Base-by-base conservation (phyloP, 2,329 filamentous ascomycete species). In the Pezicula neosporulosa region DNA sequence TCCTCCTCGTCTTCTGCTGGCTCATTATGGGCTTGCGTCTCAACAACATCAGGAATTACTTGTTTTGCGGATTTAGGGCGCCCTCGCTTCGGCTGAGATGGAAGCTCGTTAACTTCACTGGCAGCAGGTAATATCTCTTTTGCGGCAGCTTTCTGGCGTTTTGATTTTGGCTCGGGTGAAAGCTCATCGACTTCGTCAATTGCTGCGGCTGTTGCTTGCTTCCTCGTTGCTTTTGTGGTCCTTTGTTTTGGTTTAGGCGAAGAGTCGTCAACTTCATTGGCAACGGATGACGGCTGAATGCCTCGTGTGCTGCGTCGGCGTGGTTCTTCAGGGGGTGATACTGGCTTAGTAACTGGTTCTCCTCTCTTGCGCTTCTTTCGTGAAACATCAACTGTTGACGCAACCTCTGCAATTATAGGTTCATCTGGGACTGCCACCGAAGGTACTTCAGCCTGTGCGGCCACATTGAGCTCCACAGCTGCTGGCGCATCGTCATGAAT, bases 21-120 rank as follows among this genome's bases (percentile, higher is more conserved):
- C 4, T 64, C 58, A 9, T 66, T 60, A 37, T 69, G 66, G 27
- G 72, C 71, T 3, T 72, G 64, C n/a, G 42, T 8, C 16, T 78
- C 73, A 4, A 61, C 52, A 3, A 64, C 71, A 37, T 67, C 62
- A 12, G 79, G 69, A 33, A 33, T 13, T 33, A 13, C 42, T 77
- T 60, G 18, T 59, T 59, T 6, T 55, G 55, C 13, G 27, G 53
- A 2, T 54, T 56, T 27, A 60, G 58, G 4, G 56, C 52, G n/a
- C 55, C 60, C 36, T 42, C 60, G 13, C 50, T 46, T 50, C 24
- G 51, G 36, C 28, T 61, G 59, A 13, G 12, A 10, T 33, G 30
- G 30, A 33, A 13, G 30, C 30, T 33, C 30, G 12, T 10, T 33
- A 33, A 13, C 4, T 5, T 33, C 30, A 33, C 3, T 9, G 30